These are phyloP conservation scores for Botrytis elliptica DNA, from an alignment of 2,329 filamentous ascomycete genomes.

Conservation along the genomic window DNA sequence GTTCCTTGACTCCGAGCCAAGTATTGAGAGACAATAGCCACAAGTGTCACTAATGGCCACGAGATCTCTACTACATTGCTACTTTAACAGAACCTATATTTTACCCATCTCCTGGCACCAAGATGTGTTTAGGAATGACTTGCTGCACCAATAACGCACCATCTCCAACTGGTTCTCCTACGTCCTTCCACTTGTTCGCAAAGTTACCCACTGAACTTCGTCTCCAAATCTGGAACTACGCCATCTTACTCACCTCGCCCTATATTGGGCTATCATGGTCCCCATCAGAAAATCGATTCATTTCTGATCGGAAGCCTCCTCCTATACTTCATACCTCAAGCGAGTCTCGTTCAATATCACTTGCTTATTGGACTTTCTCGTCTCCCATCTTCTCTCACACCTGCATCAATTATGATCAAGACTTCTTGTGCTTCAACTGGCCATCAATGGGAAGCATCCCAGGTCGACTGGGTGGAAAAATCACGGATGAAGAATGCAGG, in stretches of 20 bases:
- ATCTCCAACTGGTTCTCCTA: not conserved
- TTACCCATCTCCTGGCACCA: not conserved
- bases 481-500: conserved; percentile 13
- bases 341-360: conserved; percentile 16
- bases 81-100: not conserved
- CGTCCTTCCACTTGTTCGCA: conserved; percentile 10
- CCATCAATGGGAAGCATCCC: conserved; percentile 10
- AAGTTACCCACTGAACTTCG: conserved; percentile 12
- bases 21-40: not conserved
- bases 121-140: conserved; percentile 11
- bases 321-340: conserved; percentile 11
- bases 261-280: conserved; percentile 13
- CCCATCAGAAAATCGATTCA: not conserved
- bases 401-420: conserved; percentile 13
- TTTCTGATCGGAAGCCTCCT: conserved; percentile 15
- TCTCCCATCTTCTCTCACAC: conserved; percentile 5
- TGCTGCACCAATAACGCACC: not conserved
- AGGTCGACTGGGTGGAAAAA: conserved; percentile 2
- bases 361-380: conserved; percentile 11
- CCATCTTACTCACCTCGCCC: conserved; percentile 8
- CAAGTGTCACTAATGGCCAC: conserved; percentile 1
- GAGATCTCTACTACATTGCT: not conserved
- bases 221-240: conserved; percentile 15
- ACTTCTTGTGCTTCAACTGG: conserved; percentile 17
- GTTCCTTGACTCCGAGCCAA: not conserved